A percentile compares a stretch with the other conserved stretches of the same genome.
These are phyloP conservation scores for Melampsora americana DNA, from an alignment of 1,284 basidiomycete genomes.

Conservation along the genomic window DNA sequence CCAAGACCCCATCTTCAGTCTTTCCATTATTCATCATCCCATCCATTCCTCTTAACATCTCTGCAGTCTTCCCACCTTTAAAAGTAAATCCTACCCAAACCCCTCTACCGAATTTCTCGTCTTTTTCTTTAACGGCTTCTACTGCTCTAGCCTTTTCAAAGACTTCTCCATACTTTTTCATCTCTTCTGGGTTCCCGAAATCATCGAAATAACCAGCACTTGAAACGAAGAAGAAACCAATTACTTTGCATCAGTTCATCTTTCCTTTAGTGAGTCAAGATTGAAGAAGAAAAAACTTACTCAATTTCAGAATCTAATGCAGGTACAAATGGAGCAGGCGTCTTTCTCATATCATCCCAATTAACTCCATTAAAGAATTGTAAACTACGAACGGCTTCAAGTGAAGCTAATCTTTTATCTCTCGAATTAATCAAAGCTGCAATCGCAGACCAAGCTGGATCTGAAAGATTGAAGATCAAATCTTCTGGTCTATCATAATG, in stretches of 20 bases:
- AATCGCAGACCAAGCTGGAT: conserved; percentile 93
- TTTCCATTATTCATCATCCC: background rate
- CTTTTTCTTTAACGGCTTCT: conserved; percentile 82
- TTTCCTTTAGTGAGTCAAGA: background rate
- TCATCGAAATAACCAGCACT: conserved; percentile 96
- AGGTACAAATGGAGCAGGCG: conserved; percentile 89
- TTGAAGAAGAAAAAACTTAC: conserved; percentile 2
- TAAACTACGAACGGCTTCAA: conserved; percentile 71
- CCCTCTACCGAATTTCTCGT: conserved; percentile 68
- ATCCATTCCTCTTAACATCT: conserved; percentile 31
- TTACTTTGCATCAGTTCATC: background rate
- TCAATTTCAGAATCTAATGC: conserved; percentile 91
- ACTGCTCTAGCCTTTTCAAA: conserved; percentile 96
- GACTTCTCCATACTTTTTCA: conserved; percentile 89
- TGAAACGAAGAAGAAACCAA: background rate
- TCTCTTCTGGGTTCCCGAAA: conserved; percentile 85
- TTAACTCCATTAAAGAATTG: conserved; percentile 77
- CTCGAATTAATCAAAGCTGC: conserved; percentile 72
- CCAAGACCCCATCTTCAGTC: conserved; percentile 2
- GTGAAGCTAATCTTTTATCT: conserved; percentile 70
- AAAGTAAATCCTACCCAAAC: conserved; percentile 99
- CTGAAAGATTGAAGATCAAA: conserved; percentile 91
- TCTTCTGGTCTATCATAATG: conserved; percentile 96
- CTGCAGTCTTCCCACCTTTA: conserved; percentile 46
- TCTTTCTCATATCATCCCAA: conserved; percentile 74